Percentiles rank a stretch among this genome's conserved stretches.
phyloP scores from a whole-genome alignment of 331 rosid genomes.

The Telfairia occidentalis region DNA sequence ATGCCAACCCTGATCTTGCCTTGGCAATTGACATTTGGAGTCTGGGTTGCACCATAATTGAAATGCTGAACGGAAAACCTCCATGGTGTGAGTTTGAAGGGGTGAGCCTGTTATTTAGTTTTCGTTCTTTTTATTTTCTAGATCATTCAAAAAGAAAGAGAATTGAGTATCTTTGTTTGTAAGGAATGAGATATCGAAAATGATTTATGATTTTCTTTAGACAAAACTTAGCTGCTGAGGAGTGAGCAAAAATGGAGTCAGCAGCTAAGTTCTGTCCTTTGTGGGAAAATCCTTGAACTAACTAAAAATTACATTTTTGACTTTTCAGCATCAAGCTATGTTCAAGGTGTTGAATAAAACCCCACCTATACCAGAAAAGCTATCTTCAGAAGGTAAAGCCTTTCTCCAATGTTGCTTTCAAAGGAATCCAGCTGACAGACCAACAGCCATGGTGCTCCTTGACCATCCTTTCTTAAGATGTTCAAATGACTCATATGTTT shows the following conservation, averaged over 20 bases:
- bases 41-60: conserved; percentile 86
- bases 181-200: background rate
- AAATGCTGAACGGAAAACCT: conserved; percentile 84
- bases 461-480: conserved; percentile 68
- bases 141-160: background rate
- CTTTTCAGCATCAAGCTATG: conserved; percentile 86
- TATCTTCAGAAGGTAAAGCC: conserved; percentile 73
- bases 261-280: background rate
- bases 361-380: conserved; percentile 62
- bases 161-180: background rate
- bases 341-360: conserved; percentile 73
- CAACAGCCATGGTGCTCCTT: conserved; percentile 54
- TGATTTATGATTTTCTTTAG: background rate
- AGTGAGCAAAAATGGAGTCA: background rate
- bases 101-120: conserved; percentile 33
- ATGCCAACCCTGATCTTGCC: conserved; percentile 49
- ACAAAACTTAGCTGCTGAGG: background rate
- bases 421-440: conserved; percentile 80
- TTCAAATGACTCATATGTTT: conserved; percentile 33
- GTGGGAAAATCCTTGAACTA: background rate
- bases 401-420: conserved; percentile 73
- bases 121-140: background rate
- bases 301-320: conserved; percentile 13
- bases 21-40: conserved; percentile 96
- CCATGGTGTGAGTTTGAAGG: conserved; percentile 82